Conservation (phyloP, 257 asterid species). For the Solanum medicagineum region DNA sequence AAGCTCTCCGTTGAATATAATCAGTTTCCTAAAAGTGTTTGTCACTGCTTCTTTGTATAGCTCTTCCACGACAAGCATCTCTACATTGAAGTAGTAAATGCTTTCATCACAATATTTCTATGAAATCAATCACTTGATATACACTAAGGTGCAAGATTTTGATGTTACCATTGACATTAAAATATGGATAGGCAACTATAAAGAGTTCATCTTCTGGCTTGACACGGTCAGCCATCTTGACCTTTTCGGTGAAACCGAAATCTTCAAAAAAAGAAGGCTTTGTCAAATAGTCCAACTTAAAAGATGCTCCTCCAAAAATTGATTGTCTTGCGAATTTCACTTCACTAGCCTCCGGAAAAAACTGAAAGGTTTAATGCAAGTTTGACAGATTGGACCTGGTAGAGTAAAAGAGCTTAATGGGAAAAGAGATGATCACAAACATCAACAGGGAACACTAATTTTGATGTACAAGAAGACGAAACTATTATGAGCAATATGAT, state of each 20-base stretch:
- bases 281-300: slow-evolving; percentile 74
- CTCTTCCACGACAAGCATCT: slow-evolving; percentile 95
- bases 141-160: neutral
- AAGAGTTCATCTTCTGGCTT: slow-evolving; percentile 80
- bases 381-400: neutral
- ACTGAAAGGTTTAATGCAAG: slow-evolving; percentile 32
- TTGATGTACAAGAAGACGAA: neutral
- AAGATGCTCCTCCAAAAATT: slow-evolving; percentile 60
- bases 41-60: slow-evolving; percentile 74
- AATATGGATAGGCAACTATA: slow-evolving; percentile 84
- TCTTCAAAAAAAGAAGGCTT: slow-evolving; percentile 87
- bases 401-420: neutral
- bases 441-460: neutral
- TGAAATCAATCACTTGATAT: neutral
- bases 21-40: slow-evolving; percentile 44
- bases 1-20: slow-evolving; percentile 86
- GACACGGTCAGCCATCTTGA: slow-evolving; percentile 73
- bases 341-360: slow-evolving; percentile 92
- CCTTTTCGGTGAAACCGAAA: slow-evolving; percentile 63
- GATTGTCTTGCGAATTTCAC: slow-evolving; percentile 72
- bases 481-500: neutral
- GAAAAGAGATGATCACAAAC: neutral
- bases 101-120: neutral
- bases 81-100: slow-evolving; percentile 18
- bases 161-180: slow-evolving; percentile 66